phyloP scores from a whole-genome alignment of 257 asterid species.

The Schizonepeta tenuifolia region DNA sequence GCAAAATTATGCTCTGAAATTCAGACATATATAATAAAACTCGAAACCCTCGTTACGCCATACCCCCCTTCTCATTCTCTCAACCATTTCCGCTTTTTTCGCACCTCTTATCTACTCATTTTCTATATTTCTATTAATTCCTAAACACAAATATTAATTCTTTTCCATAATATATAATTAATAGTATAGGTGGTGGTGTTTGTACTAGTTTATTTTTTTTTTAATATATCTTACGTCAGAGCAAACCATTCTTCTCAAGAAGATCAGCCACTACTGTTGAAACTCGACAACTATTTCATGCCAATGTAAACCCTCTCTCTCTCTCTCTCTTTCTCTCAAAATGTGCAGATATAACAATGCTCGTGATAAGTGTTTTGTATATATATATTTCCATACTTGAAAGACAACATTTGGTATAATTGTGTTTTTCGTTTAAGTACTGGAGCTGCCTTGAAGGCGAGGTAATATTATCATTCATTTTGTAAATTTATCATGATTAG shows the following conservation, averaged over 20 bases:
- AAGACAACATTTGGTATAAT: neutral
- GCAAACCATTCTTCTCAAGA: constrained; percentile 3
- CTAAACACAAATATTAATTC: too few relatives aligned
- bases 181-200: too few relatives aligned
- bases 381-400: neutral
- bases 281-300: neutral
- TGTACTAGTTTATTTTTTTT: too few relatives aligned
- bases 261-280: neutral
- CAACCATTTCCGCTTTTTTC: neutral
- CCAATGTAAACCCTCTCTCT: constrained; percentile 8
- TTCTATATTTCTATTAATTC: neutral
- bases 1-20: constrained; percentile 28
- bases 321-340: neutral
- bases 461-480: neutral
- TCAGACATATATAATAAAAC: constrained; percentile 29
- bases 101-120: neutral
- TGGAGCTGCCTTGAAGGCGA: neutral
- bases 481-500: neutral
- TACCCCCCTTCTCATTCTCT: neutral
- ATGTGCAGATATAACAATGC: neutral
- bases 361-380: constrained; percentile 8
- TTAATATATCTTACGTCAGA: neutral
- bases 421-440: neutral
- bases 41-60: neutral
- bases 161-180: too few relatives aligned